Base-by-base conservation (phyloP, 257 asterid genomes). In the Solanum clarkiae region DNA sequence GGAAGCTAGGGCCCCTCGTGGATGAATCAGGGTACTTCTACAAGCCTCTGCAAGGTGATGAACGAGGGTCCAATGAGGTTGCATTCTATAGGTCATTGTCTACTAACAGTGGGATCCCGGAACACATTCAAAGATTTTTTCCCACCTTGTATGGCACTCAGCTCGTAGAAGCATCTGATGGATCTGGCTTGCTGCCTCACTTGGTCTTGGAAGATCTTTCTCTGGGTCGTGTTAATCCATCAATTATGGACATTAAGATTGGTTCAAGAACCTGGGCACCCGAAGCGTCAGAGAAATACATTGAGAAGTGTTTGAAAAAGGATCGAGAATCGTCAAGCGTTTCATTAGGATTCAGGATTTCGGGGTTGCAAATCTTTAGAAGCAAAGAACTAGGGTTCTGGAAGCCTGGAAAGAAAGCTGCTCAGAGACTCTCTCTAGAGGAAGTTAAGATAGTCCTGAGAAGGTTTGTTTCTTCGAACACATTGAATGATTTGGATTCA, bases 181-280 rank as follows among this genome's bases (percentile, higher is more conserved):
- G 96, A n/a, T 91, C 98, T 5, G 95, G 98, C 83, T 85, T 89
- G 91, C 89, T 84, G 68, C 92, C 98, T 26, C 98, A 93, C 88
- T 82, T 96, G 20, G 91, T 94, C 65, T 56, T 94, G 83, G 86
- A 90, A 86, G 98, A 97, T 85, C 90, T 94, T 40, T 91, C 93
- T n/a, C 80, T 59, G 8, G 88, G 86, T 83, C 90, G 86, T 20
- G 79, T 45, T n/a, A 89, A 89, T 74, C 98, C 99, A 16, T 95
- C 99, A 0, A 91, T 96, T 54, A 88, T 96, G 94, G 99, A 96
- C 86, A 79, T 96, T 68, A 96, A 96, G 88, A 94, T 96, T 7
- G 98, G 99, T 62, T 89, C 98, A 17, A 92, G 98, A 86, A 96
- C 98, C 10, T 96, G 98, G 98, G 86, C 92, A 10, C 93, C 97